A percentile compares a stretch with the other conserved stretches of the same genome.
Evolutionary conservation across 192 early-diverging fungal genomes (phyloP).

Genomic region (Coemansia sp.): DNA sequence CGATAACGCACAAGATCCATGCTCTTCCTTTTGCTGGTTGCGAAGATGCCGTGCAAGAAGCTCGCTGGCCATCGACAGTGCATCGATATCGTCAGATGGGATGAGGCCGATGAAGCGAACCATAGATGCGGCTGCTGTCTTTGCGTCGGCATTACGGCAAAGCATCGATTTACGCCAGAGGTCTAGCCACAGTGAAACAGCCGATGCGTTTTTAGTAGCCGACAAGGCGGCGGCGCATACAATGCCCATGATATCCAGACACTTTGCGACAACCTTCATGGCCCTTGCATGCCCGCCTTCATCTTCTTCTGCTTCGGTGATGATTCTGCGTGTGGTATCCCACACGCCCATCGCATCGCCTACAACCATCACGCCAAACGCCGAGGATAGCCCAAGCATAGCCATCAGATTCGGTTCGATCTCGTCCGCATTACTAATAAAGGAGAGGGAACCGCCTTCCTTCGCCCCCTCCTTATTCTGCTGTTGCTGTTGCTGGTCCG

Average conservation of each 20-base stretch:
- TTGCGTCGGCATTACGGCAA: background rate
- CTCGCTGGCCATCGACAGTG: slow-evolving; percentile 8
- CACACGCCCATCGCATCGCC: slow-evolving; percentile 18
- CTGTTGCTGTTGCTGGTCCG: background rate
- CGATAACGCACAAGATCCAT: background rate
- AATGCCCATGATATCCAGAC: background rate
- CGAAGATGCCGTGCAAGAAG: slow-evolving; percentile 11
- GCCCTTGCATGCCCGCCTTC: background rate
- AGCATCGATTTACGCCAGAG: slow-evolving; percentile 31
- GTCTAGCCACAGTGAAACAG: slow-evolving; percentile 22
- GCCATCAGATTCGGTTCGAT: too few relatives aligned
- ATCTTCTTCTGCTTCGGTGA: too few relatives aligned
- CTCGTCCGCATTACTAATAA: background rate
- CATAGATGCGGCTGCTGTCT: slow-evolving; percentile 3
- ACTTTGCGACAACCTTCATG: background rate
- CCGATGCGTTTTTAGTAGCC: background rate
- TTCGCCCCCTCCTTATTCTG: background rate
- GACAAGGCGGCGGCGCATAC: background rate
- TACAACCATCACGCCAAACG: slow-evolving; percentile 17
- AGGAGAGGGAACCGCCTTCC: background rate
- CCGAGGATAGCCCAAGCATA: background rate
- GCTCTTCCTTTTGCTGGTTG: background rate
- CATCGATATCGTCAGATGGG: background rate
- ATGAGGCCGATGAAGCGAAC: slow-evolving; percentile 1
- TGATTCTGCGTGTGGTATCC: background rate